Percentiles rank a stretch among this genome's conserved stretches.
Evolutionary conservation across 2,329 filamentous ascomycete genomes (phyloP).

Genomic region (Escovopsis sp.): DNA sequence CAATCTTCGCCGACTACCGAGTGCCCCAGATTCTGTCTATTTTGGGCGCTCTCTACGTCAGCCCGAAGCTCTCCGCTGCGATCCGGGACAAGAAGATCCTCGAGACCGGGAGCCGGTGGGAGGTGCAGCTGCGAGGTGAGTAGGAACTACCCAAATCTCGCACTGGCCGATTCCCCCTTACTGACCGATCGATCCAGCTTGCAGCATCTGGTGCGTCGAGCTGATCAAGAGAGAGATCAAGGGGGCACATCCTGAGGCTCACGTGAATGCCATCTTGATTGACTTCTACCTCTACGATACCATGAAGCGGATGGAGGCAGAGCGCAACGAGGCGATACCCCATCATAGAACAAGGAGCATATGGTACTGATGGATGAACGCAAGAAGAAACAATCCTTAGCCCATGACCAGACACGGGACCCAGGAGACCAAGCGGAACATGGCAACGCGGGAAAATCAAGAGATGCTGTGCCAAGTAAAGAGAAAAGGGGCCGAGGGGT

Average conservation of each 20-base stretch:
- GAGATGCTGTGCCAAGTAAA: too few relatives aligned
- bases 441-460: too few relatives aligned
- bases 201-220: slow-evolving; percentile 94
- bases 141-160: too few relatives aligned
- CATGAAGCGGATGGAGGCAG: slow-evolving; percentile 67
- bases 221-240: slow-evolving; percentile 70
- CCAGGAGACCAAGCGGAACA: too few relatives aligned
- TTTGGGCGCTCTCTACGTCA: slow-evolving; percentile 71
- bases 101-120: slow-evolving; percentile 58
- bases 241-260: slow-evolving; percentile 51
- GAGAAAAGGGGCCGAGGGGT: too few relatives aligned
- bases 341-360: slow-evolving; percentile 88
- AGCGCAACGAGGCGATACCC: slow-evolving; percentile 41
- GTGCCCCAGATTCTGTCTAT: slow-evolving; percentile 85
- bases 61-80: slow-evolving; percentile 57
- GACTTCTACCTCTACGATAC: slow-evolving; percentile 96
- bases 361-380: slow-evolving; percentile 52
- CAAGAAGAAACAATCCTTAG: background rate
- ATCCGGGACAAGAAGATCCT: slow-evolving; percentile 52
- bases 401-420: too few relatives aligned
- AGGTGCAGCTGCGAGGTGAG: slow-evolving; percentile 69
- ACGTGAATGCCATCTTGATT: slow-evolving; percentile 77
- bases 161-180: too few relatives aligned
- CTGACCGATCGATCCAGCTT: slow-evolving; percentile 32
- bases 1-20: slow-evolving; percentile 97